A percentile compares a stretch with the other conserved stretches of the same genome.
These are phyloP conservation scores for Ulota crispa DNA, from an alignment of 225 moss, liverwort and hornwort genomes.

Conservation along the genomic window DNA sequence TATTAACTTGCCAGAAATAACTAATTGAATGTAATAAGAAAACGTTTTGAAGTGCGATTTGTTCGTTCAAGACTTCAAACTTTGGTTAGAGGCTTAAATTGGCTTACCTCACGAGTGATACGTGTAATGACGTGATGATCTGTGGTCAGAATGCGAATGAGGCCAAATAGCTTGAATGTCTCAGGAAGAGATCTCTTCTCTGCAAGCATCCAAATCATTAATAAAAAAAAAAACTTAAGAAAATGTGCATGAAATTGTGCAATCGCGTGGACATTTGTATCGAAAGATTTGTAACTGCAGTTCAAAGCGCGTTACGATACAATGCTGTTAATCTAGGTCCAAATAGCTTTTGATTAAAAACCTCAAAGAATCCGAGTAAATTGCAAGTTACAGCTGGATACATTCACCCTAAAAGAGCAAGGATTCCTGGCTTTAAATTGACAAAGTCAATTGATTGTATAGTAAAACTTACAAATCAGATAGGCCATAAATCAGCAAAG, in stretches of 20 bases:
- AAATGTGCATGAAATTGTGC: background rate
- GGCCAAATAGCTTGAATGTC: slow-evolving; percentile 74
- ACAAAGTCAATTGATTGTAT: too few species aligned
- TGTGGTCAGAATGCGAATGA: slow-evolving; percentile 73
- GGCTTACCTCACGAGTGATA: slow-evolving; percentile 71
- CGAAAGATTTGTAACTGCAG: background rate
- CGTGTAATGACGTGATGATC: slow-evolving; percentile 70
- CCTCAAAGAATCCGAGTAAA: background rate
- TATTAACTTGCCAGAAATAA: background rate
- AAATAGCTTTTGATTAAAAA: background rate
- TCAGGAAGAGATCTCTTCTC: slow-evolving; percentile 68
- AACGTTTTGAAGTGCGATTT: background rate
- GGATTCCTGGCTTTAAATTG: too few species aligned
- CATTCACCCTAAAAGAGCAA: too few species aligned
- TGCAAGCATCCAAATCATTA: slow-evolving; percentile 13
- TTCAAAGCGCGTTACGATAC: background rate
- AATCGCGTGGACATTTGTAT: background rate
- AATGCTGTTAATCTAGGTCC: background rate
- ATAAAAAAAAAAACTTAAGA: background rate
- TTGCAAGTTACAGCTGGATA: background rate
- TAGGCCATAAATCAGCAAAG: background rate
- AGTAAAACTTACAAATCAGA: background rate
- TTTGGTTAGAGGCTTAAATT: background rate
- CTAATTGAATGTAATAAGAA: background rate
- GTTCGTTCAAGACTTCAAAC: background rate